Evolutionary conservation across 176 grass and related monocot genomes (phyloP).

Genomic region (Zea mays): DNA sequence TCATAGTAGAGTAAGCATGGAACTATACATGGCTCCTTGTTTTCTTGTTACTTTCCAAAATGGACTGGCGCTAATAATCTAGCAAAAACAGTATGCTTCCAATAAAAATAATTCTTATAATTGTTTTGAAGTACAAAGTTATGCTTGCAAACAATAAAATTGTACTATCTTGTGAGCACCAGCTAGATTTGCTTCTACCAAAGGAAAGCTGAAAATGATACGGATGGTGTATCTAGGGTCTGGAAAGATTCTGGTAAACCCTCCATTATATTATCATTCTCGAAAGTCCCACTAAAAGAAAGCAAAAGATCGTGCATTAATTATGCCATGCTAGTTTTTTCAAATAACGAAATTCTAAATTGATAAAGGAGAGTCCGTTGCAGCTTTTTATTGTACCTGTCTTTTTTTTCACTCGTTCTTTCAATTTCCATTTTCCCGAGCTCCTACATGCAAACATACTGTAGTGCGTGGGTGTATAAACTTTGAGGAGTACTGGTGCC

Average conservation of each 20-base stretch:
- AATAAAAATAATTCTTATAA: constrained; percentile 5
- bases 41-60: constrained; percentile 10
- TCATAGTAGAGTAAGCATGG: neutral
- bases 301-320: neutral
- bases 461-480: neutral
- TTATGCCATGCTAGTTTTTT: neutral
- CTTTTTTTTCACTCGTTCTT: neutral
- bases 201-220: constrained; percentile 27
- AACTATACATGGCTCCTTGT: neutral
- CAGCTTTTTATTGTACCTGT: neutral
- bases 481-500: constrained; percentile 7
- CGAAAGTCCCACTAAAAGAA: constrained; percentile 21
- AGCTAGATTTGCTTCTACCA: constrained; percentile 35
- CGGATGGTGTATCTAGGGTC: constrained; percentile 13
- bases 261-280: constrained; percentile 3
- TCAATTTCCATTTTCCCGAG: neutral
- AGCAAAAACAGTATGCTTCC: constrained; percentile 14
- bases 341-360: neutral
- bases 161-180: constrained; percentile 18
- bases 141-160: constrained; percentile 26
- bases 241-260: constrained; percentile 14
- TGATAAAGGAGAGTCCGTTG: neutral
- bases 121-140: constrained; percentile 28
- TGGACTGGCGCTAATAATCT: neutral
- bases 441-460: neutral